Evolutionary conservation across 2,329 filamentous ascomycete genomes (phyloP).

Genomic region (Phyllosticta capitalensis): DNA sequence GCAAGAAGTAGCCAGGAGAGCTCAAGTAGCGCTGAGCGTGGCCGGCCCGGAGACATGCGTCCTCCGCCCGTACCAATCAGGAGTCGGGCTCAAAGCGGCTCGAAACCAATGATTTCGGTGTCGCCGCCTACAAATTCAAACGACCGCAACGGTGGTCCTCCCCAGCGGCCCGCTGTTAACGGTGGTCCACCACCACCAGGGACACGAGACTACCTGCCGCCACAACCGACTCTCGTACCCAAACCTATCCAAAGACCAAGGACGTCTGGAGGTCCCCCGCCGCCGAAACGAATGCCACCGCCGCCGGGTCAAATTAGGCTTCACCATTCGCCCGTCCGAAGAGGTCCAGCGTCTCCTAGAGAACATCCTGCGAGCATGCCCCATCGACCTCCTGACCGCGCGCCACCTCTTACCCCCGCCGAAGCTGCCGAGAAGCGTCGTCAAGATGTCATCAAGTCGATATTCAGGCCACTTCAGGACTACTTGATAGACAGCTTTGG

Average conservation of each 20-base stretch:
- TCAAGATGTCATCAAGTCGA: constrained; percentile 39
- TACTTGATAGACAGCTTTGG: constrained; percentile 63
- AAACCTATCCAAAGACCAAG: constrained; percentile 1
- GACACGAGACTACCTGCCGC: background rate
- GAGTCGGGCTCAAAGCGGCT: constrained; percentile 1
- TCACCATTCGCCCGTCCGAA: background rate
- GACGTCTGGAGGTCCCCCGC: background rate
- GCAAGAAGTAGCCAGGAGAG: constrained; percentile 6
- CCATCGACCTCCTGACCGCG: background rate
- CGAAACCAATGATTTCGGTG: constrained; percentile 5
- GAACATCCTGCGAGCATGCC: background rate
- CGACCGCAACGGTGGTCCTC: background rate
- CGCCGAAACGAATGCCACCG: background rate
- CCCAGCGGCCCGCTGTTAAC: background rate
- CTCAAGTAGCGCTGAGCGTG: background rate
- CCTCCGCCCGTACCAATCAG: constrained; percentile 6
- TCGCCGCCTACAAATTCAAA: constrained; percentile 3
- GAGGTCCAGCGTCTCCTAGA: constrained; percentile 3
- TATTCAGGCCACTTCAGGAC: constrained; percentile 70
- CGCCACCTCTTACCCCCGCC: constrained; percentile 15
- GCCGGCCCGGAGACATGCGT: background rate
- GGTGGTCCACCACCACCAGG: background rate
- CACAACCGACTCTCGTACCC: background rate
- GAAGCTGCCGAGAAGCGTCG: constrained; percentile 20
- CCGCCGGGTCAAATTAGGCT: background rate